phyloP scores from a whole-genome alignment of 352 stramenopile genomes.

The Phytophthora pistaciae region DNA sequence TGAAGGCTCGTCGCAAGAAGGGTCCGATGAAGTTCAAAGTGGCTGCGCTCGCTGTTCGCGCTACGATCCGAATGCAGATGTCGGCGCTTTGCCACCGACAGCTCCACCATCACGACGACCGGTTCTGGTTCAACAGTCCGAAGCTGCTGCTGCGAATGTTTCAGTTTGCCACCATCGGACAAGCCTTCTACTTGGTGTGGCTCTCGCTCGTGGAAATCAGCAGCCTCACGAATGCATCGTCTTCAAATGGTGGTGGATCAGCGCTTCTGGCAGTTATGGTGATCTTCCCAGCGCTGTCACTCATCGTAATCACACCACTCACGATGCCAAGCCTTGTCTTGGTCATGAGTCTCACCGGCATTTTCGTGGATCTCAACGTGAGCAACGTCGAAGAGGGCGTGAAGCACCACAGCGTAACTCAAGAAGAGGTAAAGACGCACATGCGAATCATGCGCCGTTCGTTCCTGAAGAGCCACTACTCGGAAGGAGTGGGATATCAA shows the following conservation, averaged over 20 bases:
- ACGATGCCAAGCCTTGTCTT: constrained; percentile 90
- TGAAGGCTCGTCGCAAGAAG: constrained; percentile 26
- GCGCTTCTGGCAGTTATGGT: constrained; percentile 68
- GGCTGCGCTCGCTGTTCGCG: constrained; percentile 68
- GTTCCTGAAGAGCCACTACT: constrained; percentile 76
- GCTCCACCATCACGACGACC: constrained; percentile 83
- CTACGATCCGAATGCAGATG: constrained; percentile 89
- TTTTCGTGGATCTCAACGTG: constrained; percentile 86
- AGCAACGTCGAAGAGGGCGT: constrained; percentile 27
- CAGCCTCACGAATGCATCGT: constrained; percentile 38
- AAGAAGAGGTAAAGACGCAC: constrained; percentile 68
- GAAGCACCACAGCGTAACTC: constrained; percentile 35
- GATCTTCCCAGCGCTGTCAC: constrained; percentile 64
- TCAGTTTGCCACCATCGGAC: constrained; percentile 87
- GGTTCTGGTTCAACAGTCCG: constrained; percentile 87
- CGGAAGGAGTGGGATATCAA: constrained; percentile 39
- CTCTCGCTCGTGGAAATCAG: constrained; percentile 79
- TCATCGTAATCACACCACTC: constrained; percentile 85
- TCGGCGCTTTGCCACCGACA: constrained; percentile 86
- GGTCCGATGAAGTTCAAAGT: constrained; percentile 54
- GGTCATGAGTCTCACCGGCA: constrained; percentile 87
- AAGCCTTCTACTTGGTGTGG: constrained; percentile 90
- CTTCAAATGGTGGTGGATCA: constrained; percentile 19
- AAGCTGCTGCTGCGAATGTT: constrained; percentile 80
- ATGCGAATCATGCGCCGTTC: constrained; percentile 80